Evolutionary conservation across 768 basidiomycete species (phyloP).

Genomic region (Mycena leptocephala): DNA sequence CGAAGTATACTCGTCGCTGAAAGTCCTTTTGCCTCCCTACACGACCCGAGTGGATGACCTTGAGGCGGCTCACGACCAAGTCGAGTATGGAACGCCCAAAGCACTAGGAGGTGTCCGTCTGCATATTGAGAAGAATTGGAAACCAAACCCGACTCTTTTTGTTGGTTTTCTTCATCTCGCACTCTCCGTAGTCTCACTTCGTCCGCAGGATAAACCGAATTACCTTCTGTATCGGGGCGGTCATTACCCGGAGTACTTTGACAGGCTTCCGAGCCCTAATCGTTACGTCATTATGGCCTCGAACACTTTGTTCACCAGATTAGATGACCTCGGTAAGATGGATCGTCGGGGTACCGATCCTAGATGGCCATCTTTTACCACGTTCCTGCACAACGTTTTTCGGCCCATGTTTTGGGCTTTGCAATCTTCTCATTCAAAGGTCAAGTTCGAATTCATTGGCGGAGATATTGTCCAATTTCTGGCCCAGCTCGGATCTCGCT

Average conservation of each 20-base stretch:
- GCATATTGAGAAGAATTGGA: background rate
- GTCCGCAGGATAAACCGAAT: no score
- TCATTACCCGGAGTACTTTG: no score
- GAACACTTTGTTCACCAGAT: no score
- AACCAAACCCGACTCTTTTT: conserved; percentile 6
- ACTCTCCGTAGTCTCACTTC: no score
- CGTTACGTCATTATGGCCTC: no score
- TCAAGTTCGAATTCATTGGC: conserved; percentile 8
- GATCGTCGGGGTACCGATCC: background rate
- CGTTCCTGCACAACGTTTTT: background rate
- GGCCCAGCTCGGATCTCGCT: background rate
- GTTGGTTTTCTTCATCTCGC: background rate
- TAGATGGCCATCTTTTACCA: background rate
- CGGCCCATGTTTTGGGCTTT: background rate
- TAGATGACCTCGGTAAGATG: background rate
- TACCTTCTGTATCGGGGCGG: no score
- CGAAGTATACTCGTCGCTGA: background rate
- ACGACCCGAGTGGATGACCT: background rate
- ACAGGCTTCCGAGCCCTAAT: no score
- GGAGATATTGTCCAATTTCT: background rate
- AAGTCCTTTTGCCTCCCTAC: conserved; percentile 3
- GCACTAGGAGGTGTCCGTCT: background rate
- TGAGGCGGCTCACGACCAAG: background rate
- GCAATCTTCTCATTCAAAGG: background rate
- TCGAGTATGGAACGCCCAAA: background rate